Evolutionary conservation across 148 eudicot species (phyloP).

Genomic region (Silene latifolia): DNA sequence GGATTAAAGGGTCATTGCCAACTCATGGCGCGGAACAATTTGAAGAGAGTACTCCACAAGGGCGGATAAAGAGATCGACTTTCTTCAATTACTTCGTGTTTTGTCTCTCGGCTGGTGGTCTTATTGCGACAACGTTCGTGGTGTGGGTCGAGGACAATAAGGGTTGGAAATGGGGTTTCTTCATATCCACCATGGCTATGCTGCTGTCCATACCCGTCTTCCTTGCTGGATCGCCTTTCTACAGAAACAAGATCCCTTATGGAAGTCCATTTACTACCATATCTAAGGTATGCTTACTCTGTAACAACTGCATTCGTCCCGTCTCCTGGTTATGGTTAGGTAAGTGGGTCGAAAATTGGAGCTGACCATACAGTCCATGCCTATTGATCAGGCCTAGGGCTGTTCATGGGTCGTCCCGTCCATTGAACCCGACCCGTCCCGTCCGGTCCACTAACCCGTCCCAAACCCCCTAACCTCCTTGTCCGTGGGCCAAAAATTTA

Average conservation of each 20-base stretch:
- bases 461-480: too few relatives aligned
- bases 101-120: constrained; percentile 67
- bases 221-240: constrained; percentile 55
- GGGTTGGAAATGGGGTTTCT: constrained; percentile 98
- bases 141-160: constrained; percentile 94
- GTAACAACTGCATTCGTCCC: too few relatives aligned
- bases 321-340: too few relatives aligned
- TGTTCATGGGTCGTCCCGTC: too few relatives aligned
- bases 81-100: constrained; percentile 94
- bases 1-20: constrained; percentile 85
- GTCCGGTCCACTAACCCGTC: too few relatives aligned
- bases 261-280: constrained; percentile 94
- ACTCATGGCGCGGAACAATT: constrained; percentile 92
- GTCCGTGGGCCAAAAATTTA: too few relatives aligned
- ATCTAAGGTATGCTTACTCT: constrained; percentile 45
- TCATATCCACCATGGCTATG: constrained; percentile 59
- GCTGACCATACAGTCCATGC: too few relatives aligned
- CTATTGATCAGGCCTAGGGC: too few relatives aligned
- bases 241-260: constrained; percentile 65
- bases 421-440: too few relatives aligned
- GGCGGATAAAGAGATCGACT: constrained; percentile 77
- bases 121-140: constrained; percentile 85
- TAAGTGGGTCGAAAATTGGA: too few relatives aligned
- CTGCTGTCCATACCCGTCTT: constrained; percentile 70
- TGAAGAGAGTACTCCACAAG: constrained; percentile 56